Evolutionary conservation across 2,329 filamentous ascomycete species (phyloP).

Genomic region (Colletotrichum plurivorum): DNA sequence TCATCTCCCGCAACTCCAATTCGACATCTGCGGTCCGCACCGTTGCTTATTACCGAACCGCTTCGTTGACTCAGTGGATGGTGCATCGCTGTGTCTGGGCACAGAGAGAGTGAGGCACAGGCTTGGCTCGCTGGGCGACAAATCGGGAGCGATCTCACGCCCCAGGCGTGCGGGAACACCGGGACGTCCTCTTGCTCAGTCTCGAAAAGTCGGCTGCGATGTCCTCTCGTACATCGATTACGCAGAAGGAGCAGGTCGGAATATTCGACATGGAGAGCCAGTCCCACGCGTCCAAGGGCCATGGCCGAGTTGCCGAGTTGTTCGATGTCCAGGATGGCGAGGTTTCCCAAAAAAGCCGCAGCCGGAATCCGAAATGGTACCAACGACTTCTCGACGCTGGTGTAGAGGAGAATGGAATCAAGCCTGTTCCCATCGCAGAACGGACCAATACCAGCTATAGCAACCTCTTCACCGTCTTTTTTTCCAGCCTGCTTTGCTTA

Average conservation of each 20-base stretch:
- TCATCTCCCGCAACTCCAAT: slow-evolving; percentile 4
- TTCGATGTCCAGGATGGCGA: slow-evolving; percentile 48
- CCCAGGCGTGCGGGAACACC: neutral
- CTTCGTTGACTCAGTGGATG: neutral
- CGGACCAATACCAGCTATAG: slow-evolving; percentile 67
- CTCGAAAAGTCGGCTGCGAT: slow-evolving; percentile 8
- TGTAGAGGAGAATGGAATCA: slow-evolving; percentile 68
- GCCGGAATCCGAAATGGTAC: slow-evolving; percentile 56
- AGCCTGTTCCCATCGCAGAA: slow-evolving; percentile 68
- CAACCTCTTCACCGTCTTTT: slow-evolving; percentile 73
- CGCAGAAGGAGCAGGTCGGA: slow-evolving; percentile 24
- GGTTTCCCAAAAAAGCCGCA: slow-evolving; percentile 48
- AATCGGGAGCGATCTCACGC: neutral
- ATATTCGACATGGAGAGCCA: slow-evolving; percentile 35
- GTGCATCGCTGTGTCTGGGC: neutral
- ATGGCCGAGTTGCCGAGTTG: slow-evolving; percentile 44
- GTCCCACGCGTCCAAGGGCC: slow-evolving; percentile 22
- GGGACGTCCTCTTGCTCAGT: neutral
- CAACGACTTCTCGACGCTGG: slow-evolving; percentile 59
- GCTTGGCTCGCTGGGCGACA: neutral
- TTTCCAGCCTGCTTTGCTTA: slow-evolving; percentile 69
- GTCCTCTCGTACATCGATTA: slow-evolving; percentile 23
- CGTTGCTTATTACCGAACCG: neutral
- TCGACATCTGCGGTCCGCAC: neutral
- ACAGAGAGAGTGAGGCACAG: neutral